Evolutionary conservation across 495 filamentous ascomycete genomes (phyloP), one percentile per base, ranked within the genome.

Genomic region (Trichoderma reesei): DNA sequence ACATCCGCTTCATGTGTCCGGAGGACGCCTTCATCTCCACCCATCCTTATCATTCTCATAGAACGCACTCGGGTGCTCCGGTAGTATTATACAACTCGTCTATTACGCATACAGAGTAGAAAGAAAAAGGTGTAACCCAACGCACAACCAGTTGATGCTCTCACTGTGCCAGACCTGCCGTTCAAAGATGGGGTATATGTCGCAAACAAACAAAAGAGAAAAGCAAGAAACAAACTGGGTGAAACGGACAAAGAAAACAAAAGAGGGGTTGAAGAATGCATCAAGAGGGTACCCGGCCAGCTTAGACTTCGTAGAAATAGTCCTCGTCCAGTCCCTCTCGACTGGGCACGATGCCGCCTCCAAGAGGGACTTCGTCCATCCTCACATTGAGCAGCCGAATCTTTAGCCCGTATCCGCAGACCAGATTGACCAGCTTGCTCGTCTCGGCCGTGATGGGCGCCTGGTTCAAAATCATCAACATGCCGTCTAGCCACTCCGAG

Each of bases 371-470:
- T 41, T 79, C 73, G 66, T 96, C 91, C 73, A 96, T 87, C 65
- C 90, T 79, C 44, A 99, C 89, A 76, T 99, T 99, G 65, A 99
- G 77, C 67, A 99, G 72, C 41, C 95, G 79, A 63, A 99, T 96
- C 80, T 96, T 96, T 42, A 97, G 75, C 4, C 95, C 93, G 71
- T 96, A 98, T 67, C 93, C 88, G 67, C 85, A 83, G 36, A 99
- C 87, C 67, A 96, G 75, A 42, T 86, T 84, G 63, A 96, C 88
- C 61, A 98, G 77, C 72, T 92, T 94, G 68, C 85, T 90, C 6
- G 94, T 98, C 74, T 98, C 93, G 26, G 90, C 82, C n/a, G 95
- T 99, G 73, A 99, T 96, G 11, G 94, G 94, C 48, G 92, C 86
- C 72, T 99, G 94, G 71, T 92, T 90, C 38, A 99, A 80, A 46